These are phyloP conservation scores for Clathrus columnatus DNA, from an alignment of 768 basidiomycete species.

Conservation along the genomic window DNA sequence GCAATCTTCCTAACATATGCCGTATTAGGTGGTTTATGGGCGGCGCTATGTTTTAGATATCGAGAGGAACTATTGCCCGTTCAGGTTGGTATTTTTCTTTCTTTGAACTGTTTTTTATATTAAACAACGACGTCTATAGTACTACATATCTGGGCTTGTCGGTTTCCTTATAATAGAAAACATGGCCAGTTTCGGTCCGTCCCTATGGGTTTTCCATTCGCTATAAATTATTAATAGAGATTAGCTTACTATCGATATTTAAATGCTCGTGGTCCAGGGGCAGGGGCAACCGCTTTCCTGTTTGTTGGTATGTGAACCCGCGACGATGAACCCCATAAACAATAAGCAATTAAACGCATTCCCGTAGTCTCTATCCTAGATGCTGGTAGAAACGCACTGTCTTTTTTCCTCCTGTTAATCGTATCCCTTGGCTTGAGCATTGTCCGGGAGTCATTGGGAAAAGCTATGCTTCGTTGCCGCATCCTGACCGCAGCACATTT, in stretches of 20 bases:
- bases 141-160: slow-evolving; percentile 86
- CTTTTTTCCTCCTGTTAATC: slow-evolving; percentile 90
- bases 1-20: slow-evolving; percentile 74
- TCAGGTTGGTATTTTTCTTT: slow-evolving; percentile 41
- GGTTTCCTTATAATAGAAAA: slow-evolving; percentile 88
- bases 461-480: slow-evolving; percentile 77
- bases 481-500: slow-evolving; percentile 80
- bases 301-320: slow-evolving; percentile 66
- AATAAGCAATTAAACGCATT: too few relatives aligned
- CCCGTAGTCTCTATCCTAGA: slow-evolving; percentile 90
- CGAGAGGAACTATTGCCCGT: slow-evolving; percentile 79
- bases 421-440: slow-evolving; percentile 90
- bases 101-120: background rate
- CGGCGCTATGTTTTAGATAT: slow-evolving; percentile 72
- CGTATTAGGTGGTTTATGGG: slow-evolving; percentile 66
- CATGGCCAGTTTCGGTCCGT: slow-evolving; percentile 80
- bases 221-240: background rate
- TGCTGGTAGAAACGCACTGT: slow-evolving; percentile 88
- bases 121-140: slow-evolving; percentile 32
- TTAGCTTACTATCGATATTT: slow-evolving; percentile 90
- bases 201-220: slow-evolving; percentile 18
- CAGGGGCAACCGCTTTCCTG: slow-evolving; percentile 79
- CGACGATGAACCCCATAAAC: background rate
- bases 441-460: slow-evolving; percentile 79
- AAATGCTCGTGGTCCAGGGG: slow-evolving; percentile 72